Base-by-base conservation (phyloP, 768 basidiomycete genomes). In the Coprinopsis cinerea region DNA sequence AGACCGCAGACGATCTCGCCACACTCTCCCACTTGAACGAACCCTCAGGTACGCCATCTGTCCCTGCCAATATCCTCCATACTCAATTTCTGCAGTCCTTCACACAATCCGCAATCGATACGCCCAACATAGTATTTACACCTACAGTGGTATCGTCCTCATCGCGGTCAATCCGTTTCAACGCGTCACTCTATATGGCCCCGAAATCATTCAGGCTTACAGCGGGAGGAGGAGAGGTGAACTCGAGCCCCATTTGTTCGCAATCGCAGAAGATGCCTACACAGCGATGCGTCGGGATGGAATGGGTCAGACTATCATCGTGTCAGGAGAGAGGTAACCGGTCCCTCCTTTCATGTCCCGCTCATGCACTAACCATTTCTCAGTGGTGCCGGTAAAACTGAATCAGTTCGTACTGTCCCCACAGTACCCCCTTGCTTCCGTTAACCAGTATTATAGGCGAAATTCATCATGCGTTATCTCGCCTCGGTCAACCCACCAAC, bases 81-180 rank as follows among this genome's bases (percentile, higher is more conserved):
- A 26, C 39, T 55, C 18, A 52, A 30, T 11, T 22, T 9, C 26
- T 35, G 27, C 57, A 95, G 95, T 99, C 25, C 77, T 99, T 23
- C 94, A 99, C 64, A 95, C 95, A 39, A 97, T 99, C 59, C 84
- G 88, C 30, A 94, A 94, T 67, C 88, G 95, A 59, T 99, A 99
- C 71, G 89, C 86, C 27, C 88, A 93, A 57, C 95, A 95, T 66
- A 91, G 90, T 64, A 98, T 98, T 59, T 99, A 98, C 63, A 98
- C 96, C 26, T 99, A 98, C 72, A 94, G 91, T 55, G 96, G 96
- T 58, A 99, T 98, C 57, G 95, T 98, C 53, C 81, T 99, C 57
- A 96, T 99, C 64, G 96, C 96, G 47, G 85, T 99, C 71, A 99
- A 99, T 69, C 96, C 96, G 41, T 99, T 99, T 69, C 90, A 94